Evolutionary conservation across 257 asterid genomes (phyloP), one percentile per base, ranked within the genome.

Genomic region (Solanum clarkiae): DNA sequence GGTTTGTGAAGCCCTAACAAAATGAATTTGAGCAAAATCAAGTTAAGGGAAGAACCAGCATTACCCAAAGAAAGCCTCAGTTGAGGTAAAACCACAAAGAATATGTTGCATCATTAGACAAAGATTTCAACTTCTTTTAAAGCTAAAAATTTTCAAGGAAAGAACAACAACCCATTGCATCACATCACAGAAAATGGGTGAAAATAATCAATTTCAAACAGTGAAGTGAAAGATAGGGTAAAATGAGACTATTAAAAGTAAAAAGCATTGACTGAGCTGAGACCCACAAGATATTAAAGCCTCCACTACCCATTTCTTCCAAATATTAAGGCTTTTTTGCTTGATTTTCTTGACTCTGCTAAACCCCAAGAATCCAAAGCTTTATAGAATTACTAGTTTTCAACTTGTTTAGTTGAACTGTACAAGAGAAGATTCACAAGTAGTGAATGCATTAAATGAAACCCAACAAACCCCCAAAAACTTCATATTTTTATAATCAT

Each of bases 321-420:
- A 84, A 89, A 56, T 80, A 88, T 82, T 83, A 72, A 84, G 82
- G 72, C 60, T 80, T 45, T 62, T 80, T 85, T 69, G 57, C 90
- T 90, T 91, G 93, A 89, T 86, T 92, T 86, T 86, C 83, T 87
- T 84, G 91, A 84, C 56, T 85, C 7, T 1, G 47, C 26, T 7
- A 26, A 51, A 26, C 63, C 63, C 65, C 18, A 86, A 91, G 97
- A 92, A 92, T 93, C 94, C 97, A 88, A 93, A 87, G 96, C 88
- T 86, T 80, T 42, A 9, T 6, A 77, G 32, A 53, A n/a, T 70
- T 47, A 1, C 72, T 26, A 75, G 81, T 53, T 71, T 42, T 47
- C 16, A n/a, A 83, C 84, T 80, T 75, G 66, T 72, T 81, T 82
- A 66, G 84, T 29, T 74, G 86, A 85, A 85, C 15, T 60, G 87